These are phyloP conservation scores for Luzula sylvatica DNA, from an alignment of 176 grass and related monocot species.

Conservation along the genomic window DNA sequence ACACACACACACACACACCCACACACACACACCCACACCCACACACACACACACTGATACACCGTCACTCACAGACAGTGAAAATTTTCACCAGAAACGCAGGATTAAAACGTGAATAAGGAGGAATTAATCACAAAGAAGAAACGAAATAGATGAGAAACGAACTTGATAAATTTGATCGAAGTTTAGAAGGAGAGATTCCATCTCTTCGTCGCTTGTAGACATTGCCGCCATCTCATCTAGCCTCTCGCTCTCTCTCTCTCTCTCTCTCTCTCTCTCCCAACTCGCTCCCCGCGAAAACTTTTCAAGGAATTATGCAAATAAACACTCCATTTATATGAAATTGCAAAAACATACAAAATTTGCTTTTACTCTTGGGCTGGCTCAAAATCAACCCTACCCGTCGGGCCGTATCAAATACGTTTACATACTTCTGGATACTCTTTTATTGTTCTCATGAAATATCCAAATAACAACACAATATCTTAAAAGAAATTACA, in stretches of 20 bases:
- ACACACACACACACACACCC: neutral
- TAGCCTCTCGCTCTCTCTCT: slow-evolving; percentile 10
- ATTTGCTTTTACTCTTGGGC: neutral
- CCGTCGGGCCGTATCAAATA: no score
- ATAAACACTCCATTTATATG: no score
- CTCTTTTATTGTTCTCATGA: no score
- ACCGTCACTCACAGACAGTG: neutral
- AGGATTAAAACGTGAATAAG: neutral
- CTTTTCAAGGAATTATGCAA: no score
- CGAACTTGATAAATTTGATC: slow-evolving; percentile 50
- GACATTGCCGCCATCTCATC: slow-evolving; percentile 2
- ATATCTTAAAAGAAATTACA: no score
- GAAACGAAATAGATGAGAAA: neutral
- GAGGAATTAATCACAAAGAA: neutral
- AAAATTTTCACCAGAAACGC: neutral
- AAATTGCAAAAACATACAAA: no score
- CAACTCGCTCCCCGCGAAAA: neutral
- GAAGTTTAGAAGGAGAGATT: slow-evolving; percentile 49
- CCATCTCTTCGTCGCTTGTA: slow-evolving; percentile 35
- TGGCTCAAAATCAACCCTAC: no score
- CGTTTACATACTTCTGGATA: no score
- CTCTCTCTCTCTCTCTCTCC: slow-evolving; percentile 3
- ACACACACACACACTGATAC: neutral
- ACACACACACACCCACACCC: no score
- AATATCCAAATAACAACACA: no score